These are phyloP conservation scores for Metschnikowia bowlesiae DNA, from an alignment of 805 yeast species.

Conservation along the genomic window DNA sequence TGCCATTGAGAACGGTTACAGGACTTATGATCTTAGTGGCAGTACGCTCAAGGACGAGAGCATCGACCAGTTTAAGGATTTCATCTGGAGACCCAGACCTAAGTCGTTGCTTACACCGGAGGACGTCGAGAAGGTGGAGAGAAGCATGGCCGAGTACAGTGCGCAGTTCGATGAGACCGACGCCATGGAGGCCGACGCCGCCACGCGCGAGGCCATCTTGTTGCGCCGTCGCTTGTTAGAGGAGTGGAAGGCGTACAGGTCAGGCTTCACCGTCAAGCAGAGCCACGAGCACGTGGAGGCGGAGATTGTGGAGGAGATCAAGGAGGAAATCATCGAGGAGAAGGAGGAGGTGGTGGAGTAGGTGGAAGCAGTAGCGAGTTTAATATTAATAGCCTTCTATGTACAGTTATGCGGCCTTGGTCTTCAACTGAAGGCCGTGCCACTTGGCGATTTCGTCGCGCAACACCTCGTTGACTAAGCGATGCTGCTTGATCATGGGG, in stretches of 20 bases:
- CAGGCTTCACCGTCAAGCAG: slow-evolving; percentile 26
- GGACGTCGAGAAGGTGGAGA: slow-evolving; percentile 84
- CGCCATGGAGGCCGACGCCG: slow-evolving; percentile 93
- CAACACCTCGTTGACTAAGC: slow-evolving; percentile 76
- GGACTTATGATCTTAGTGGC: slow-evolving; percentile 82
- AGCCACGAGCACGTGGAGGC: slow-evolving; percentile 48
- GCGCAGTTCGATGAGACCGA: slow-evolving; percentile 93
- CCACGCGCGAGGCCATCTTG: slow-evolving; percentile 83
- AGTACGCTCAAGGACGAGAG: slow-evolving; percentile 67
- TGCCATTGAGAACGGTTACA: slow-evolving; percentile 85
- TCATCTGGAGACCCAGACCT: slow-evolving; percentile 98
- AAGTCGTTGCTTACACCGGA: slow-evolving; percentile 65
- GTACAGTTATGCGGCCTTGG: slow-evolving; percentile 43
- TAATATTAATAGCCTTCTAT: not conserved
- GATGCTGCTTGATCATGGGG: slow-evolving; percentile 85
- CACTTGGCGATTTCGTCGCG: slow-evolving; percentile 83
- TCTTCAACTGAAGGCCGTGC: slow-evolving; percentile 91
- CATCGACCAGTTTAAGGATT: slow-evolving; percentile 79
- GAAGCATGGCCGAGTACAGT: slow-evolving; percentile 82
- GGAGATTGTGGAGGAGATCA: slow-evolving; percentile 53
- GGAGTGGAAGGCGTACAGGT: slow-evolving; percentile 84
- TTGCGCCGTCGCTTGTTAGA: slow-evolving; percentile 74
- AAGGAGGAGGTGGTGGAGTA: slow-evolving; percentile 63
- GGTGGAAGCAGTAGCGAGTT: not conserved
- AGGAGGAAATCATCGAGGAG: slow-evolving; percentile 48